Evolutionary conservation across 2,329 filamentous ascomycete species (phyloP).

Genomic region (Aspergillus carbonarius): DNA sequence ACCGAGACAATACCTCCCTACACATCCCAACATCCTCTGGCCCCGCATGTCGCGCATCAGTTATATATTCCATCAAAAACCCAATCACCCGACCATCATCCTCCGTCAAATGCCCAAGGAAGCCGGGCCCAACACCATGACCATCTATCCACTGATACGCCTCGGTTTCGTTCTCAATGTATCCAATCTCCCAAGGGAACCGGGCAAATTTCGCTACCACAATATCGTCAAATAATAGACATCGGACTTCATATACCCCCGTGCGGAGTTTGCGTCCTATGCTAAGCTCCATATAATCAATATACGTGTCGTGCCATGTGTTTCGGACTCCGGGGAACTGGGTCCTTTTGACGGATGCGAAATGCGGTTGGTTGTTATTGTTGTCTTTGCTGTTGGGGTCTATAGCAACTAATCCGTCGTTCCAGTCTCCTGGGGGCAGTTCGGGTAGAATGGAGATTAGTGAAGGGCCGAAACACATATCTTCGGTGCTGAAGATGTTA

Average conservation of each 20-base stretch:
- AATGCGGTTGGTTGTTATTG: constrained; percentile 20
- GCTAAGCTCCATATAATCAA: constrained; percentile 24
- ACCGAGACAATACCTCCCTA: constrained; percentile 17
- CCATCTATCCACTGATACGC: constrained; percentile 41
- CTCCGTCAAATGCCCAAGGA: constrained; percentile 43
- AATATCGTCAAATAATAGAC: constrained; percentile 11
- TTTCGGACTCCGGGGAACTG: constrained; percentile 22
- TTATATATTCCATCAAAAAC: constrained; percentile 37
- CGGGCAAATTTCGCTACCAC: constrained; percentile 40
- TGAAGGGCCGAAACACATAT: constrained; percentile 33
- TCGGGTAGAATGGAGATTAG: constrained; percentile 21
- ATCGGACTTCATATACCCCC: constrained; percentile 27
- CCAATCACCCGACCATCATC: constrained; percentile 41
- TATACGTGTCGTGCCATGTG: constrained; percentile 23
- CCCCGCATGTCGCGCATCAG: constrained; percentile 24
- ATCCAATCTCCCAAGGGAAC: constrained; percentile 40
- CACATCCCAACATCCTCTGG: constrained; percentile 23
- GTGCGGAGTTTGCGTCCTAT: constrained; percentile 22
- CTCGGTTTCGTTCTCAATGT: constrained; percentile 37
- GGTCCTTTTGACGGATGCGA: constrained; percentile 17
- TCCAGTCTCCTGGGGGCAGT: constrained; percentile 32
- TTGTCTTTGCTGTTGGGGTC: constrained; percentile 12
- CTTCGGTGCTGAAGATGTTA: constrained; percentile 24
- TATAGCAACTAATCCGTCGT: constrained; percentile 26
- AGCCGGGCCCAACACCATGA: constrained; percentile 36